Percentiles rank a stretch among this genome's conserved stretches.
Evolutionary conservation across 495 filamentous ascomycete species (phyloP).

Genomic region (Neurospora sublineolata): DNA sequence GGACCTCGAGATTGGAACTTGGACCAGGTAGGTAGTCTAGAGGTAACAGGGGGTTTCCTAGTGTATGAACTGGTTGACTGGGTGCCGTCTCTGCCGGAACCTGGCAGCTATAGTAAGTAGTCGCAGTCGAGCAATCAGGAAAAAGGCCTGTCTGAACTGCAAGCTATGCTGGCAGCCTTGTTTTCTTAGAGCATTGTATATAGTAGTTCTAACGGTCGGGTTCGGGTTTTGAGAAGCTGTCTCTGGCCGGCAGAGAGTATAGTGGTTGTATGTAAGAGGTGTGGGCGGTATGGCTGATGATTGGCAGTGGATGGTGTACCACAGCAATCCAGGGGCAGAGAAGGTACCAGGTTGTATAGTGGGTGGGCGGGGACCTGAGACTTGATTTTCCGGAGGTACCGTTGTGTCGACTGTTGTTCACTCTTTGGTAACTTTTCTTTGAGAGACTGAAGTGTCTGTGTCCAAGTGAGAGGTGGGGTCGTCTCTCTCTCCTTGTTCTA

Average conservation of each 20-base stretch:
- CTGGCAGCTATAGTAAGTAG: slow-evolving; percentile 1
- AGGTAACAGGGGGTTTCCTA: background rate
- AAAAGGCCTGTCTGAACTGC: slow-evolving; percentile 4
- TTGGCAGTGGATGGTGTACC: background rate
- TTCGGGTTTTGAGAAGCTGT: background rate
- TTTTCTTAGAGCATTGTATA: slow-evolving; percentile 4
- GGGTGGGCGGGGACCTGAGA: background rate
- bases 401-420: background rate
- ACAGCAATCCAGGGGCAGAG: slow-evolving; percentile 3
- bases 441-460: background rate
- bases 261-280: slow-evolving; percentile 1
- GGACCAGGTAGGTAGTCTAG: background rate
- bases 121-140: slow-evolving; percentile 7
- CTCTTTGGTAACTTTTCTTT: background rate
- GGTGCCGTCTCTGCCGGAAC: slow-evolving; percentile 12
- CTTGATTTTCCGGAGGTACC: background rate
- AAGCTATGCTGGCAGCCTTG: slow-evolving; percentile 7
- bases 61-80: background rate
- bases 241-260: slow-evolving; percentile 6
- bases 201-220: background rate
- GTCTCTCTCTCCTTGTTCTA: background rate
- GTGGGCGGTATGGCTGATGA: slow-evolving; percentile 1
- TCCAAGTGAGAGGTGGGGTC: background rate
- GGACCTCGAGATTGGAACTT: background rate
- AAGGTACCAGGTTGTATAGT: background rate